Conservation (phyloP, 179 eudicot species). For the Pouteria campechiana region DNA sequence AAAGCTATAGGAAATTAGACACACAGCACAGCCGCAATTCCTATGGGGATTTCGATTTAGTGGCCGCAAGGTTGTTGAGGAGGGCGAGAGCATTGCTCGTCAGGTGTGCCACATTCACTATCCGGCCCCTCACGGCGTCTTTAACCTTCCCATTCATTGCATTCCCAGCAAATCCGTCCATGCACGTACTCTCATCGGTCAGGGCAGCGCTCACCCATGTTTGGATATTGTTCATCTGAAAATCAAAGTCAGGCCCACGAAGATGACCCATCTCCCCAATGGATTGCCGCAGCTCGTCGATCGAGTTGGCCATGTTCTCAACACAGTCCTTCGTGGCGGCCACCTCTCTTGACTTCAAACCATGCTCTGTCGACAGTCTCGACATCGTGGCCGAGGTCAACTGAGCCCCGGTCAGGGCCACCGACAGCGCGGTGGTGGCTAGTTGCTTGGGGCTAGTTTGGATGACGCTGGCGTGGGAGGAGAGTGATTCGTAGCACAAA, state of each 20-base stretch:
- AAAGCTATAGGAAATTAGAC: too few species aligned
- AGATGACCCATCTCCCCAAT: constrained; percentile 17
- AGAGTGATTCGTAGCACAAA: constrained; percentile 13
- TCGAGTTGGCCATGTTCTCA: constrained; percentile 18
- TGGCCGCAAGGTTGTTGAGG: constrained; percentile 19
- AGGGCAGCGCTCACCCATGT: constrained; percentile 29
- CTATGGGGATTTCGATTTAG: too few species aligned
- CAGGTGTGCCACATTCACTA: constrained; percentile 11
- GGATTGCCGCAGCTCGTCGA: constrained; percentile 15
- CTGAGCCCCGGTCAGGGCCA: constrained; percentile 12
- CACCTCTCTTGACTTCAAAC: constrained; percentile 8
- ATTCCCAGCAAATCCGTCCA: constrained; percentile 12
- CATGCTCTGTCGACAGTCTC: constrained; percentile 7
- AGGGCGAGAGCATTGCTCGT: constrained; percentile 34
- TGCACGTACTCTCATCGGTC: constrained; percentile 19
- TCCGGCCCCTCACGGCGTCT: constrained; percentile 9
- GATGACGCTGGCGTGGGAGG: constrained; percentile 10
- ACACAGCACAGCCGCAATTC: too few species aligned
- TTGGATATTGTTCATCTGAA: constrained; percentile 13
- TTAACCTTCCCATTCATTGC: constrained; percentile 6
- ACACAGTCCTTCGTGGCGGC: constrained; percentile 26
- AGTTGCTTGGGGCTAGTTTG: constrained; percentile 19
- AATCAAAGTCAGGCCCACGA: constrained; percentile 1
- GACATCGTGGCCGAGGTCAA: constrained; percentile 9
- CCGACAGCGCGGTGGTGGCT: constrained; percentile 17